Evolutionary conservation across 305 asterid species (phyloP).

Genomic region (Fraxinus greggii): DNA sequence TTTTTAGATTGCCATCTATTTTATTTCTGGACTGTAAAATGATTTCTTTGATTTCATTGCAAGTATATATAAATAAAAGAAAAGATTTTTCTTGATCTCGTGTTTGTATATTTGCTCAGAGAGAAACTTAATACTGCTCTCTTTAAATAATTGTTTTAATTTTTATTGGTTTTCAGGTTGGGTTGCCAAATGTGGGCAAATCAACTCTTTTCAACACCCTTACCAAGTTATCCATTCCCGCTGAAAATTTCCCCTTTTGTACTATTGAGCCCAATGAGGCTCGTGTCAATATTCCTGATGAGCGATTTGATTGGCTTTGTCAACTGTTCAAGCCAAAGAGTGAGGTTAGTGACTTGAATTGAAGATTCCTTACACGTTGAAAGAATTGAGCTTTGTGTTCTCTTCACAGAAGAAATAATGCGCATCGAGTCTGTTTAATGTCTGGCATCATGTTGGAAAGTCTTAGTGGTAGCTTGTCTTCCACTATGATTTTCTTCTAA

Average conservation of each 20-base stretch:
- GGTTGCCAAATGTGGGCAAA: constrained; percentile 95
- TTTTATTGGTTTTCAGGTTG: constrained; percentile 61
- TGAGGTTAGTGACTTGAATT: constrained; percentile 50
- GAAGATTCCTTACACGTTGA: background rate
- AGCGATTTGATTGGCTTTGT: constrained; percentile 94
- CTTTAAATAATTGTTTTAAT: constrained; percentile 5
- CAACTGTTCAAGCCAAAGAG: constrained; percentile 90
- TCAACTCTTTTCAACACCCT: constrained; percentile 95
- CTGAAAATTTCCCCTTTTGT: constrained; percentile 96
- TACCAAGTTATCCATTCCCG: constrained; percentile 91
- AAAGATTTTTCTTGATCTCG: background rate
- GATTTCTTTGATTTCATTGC: background rate
- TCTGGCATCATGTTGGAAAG: background rate
- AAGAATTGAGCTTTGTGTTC: background rate
- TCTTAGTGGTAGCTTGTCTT: background rate
- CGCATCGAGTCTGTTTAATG: background rate
- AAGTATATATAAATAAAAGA: background rate
- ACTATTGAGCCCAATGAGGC: constrained; percentile 99
- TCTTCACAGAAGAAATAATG: background rate
- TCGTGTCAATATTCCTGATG: constrained; percentile 85
- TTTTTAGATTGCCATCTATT: background rate
- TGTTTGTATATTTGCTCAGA: background rate
- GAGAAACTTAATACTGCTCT: background rate
- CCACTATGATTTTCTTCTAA: background rate
- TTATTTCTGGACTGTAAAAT: background rate